A percentile compares a stretch with the other conserved stretches of the same genome.
Conservation (phyloP, 1,139 yeast species). For the Lodderomyces orthopsilosis region DNA sequence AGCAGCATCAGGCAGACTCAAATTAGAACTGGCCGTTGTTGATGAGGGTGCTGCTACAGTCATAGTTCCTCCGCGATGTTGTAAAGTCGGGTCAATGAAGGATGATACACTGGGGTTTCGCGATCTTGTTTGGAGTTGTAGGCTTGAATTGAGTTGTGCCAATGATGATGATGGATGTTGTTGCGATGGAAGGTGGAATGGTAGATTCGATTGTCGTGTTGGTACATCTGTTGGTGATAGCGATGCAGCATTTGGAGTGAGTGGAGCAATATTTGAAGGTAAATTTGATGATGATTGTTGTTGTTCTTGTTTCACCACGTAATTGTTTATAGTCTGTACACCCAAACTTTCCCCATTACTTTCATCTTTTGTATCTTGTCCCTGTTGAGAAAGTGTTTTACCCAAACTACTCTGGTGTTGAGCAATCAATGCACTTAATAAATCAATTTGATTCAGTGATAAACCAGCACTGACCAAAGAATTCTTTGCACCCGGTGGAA, state of each 20-base stretch:
- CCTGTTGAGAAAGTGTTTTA: slow-evolving; percentile 18
- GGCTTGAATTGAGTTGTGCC: not conserved
- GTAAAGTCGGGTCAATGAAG: slow-evolving; percentile 1
- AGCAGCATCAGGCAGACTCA: slow-evolving; percentile 7
- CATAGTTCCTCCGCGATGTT: not conserved
- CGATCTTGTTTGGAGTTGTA: slow-evolving; percentile 1
- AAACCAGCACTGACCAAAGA: slow-evolving; percentile 65
- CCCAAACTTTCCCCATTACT: slow-evolving; percentile 4
- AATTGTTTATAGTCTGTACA: not conserved
- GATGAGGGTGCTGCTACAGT: not conserved
- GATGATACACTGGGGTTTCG: slow-evolving; percentile 1
- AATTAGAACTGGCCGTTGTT: not conserved
- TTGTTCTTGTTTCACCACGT: slow-evolving; percentile 12
- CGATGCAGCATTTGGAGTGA: slow-evolving; percentile 6
- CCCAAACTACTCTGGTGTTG: slow-evolving; percentile 52
- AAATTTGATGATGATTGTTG: slow-evolving; percentile 9
- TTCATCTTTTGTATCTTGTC: slow-evolving; percentile 10
- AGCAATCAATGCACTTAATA: slow-evolving; percentile 68
- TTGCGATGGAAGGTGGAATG: not conserved
- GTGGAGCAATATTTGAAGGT: slow-evolving; percentile 3
- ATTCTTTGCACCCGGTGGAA: slow-evolving; percentile 69
- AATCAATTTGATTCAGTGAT: slow-evolving; percentile 64
- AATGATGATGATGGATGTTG: not conserved
- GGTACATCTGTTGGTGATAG: slow-evolving; percentile 16
- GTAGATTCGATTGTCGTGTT: slow-evolving; percentile 24